Evolutionary conservation across 768 basidiomycete species (phyloP).

Genomic region (Dioszegia aurantiaca): DNA sequence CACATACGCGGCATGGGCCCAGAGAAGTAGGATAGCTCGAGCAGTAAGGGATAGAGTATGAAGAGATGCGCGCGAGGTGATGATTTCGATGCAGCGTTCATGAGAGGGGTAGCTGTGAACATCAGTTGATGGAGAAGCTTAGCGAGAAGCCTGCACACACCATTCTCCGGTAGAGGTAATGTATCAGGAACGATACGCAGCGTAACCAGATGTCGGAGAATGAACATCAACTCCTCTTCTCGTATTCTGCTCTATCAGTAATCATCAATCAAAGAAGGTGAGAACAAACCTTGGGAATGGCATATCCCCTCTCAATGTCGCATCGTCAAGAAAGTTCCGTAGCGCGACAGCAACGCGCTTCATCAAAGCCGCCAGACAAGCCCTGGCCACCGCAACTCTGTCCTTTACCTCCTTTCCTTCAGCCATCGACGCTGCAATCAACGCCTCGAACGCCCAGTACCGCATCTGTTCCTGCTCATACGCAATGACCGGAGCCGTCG

Average conservation of each 20-base stretch:
- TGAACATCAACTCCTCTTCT: conserved; percentile 85
- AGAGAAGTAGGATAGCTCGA: conserved; percentile 73
- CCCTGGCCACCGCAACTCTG: conserved; percentile 56
- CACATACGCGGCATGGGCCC: conserved; percentile 68
- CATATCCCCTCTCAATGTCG: conserved; percentile 74
- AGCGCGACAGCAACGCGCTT: conserved; percentile 71
- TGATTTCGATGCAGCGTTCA: conserved; percentile 69
- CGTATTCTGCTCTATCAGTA: conserved; percentile 60
- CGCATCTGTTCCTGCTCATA: conserved; percentile 30
- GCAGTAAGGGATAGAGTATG: conserved; percentile 75
- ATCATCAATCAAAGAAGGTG: background rate
- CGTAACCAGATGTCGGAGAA: conserved; percentile 70
- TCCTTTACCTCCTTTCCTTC: background rate
- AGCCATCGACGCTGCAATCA: conserved; percentile 19
- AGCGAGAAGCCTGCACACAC: too few relatives aligned
- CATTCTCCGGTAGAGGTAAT: conserved; percentile 67
- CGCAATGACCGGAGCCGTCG: conserved; percentile 30
- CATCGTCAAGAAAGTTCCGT: conserved; percentile 76
- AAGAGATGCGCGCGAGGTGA: conserved; percentile 81
- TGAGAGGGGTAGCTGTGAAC: conserved; percentile 53
- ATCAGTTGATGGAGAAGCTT: too few relatives aligned
- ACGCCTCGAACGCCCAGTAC: conserved; percentile 44
- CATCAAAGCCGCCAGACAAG: conserved; percentile 69
- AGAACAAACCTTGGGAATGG: conserved; percentile 79
- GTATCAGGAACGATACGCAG: conserved; percentile 72